Evolutionary conservation across 257 asterid genomes (phyloP), one percentile per base, ranked within the genome.

Genomic region (Fraxinus anomala): DNA sequence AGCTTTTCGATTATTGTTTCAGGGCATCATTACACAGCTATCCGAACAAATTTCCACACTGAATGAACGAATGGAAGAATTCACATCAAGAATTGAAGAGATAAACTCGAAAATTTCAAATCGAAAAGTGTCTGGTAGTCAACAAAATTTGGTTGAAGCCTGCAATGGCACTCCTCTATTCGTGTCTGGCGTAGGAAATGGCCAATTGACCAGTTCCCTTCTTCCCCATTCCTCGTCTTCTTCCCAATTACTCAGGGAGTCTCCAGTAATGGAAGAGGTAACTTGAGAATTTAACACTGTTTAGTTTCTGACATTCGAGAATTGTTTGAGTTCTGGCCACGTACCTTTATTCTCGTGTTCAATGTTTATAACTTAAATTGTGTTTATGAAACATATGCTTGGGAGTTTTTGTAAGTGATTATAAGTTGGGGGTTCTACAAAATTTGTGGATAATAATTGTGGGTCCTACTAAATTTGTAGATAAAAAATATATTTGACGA

Each of bases 1-100:
- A 70, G 68, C 77, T 28, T 76, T 36, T 42, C 21, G 23, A 73
- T 74, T 21, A 75, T 82, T 82, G 70, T 89, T 84, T 69, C 91
- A 96, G 99, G 99, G 97, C 51, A 86, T 91, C 33, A 88, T 91
- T 44, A 88, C 88, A 82, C 99, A 92, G 86, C 83, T 96, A 61
- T 90, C 97, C 5, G 99, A 96, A 85, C 97, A 96, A 84, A 92
- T 96, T 73, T 91, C 97, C 49, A 96, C 95, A 11, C 82, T 96
- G 81, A 92, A 88, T 33, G 97, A 96, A 84, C 88, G 99, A 78
- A 96, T 96, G 99, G 97, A 96, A 72, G 99, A 96, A 80, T 93
- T 96, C 76, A 93, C 98, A 44, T 91, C 98, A 26, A 87, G 94
- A 68, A 88, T 96, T 34, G 98, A 96, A 86, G 98, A 92, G 79